Percentiles rank a stretch among this genome's conserved stretches.
phyloP scores from a whole-genome alignment of 2,329 filamentous ascomycete species.

The Colletotrichum caudatum region DNA sequence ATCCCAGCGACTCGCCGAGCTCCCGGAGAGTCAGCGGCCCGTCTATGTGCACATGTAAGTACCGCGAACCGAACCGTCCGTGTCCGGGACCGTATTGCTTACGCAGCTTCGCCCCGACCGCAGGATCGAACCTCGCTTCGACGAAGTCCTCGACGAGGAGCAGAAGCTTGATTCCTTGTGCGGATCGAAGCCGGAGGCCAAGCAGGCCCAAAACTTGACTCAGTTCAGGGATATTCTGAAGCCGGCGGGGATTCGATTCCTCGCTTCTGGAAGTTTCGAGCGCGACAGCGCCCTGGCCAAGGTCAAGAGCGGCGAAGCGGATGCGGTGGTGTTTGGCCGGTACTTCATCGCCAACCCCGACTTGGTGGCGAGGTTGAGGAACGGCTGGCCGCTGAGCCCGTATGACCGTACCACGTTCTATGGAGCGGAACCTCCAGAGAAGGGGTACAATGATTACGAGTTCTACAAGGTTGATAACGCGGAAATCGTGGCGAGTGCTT shows the following conservation, averaged over 20 bases:
- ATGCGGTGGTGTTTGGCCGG: constrained; percentile 51
- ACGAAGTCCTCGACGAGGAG: constrained; percentile 59
- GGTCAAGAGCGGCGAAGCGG: constrained; percentile 48
- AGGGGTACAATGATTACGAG: constrained; percentile 54
- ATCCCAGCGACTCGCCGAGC: constrained; percentile 50
- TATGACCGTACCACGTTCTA: constrained; percentile 50
- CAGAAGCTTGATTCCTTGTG: constrained; percentile 56
- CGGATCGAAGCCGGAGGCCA: constrained; percentile 42
- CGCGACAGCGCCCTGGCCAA: constrained; percentile 55
- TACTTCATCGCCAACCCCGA: constrained; percentile 48
- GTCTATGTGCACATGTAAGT: constrained; percentile 60
- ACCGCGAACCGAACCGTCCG: no score
- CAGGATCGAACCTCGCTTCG: constrained; percentile 60
- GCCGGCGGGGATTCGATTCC: constrained; percentile 55
- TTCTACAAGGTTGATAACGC: constrained; percentile 46
- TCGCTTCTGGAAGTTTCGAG: constrained; percentile 63
- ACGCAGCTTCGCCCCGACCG: not conserved
- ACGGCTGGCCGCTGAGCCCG: constrained; percentile 42
- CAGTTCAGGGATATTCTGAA: constrained; percentile 56
- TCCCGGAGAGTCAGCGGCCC: constrained; percentile 51
- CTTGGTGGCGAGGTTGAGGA: constrained; percentile 46
- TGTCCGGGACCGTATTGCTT: accelerated
- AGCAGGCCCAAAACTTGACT: constrained; percentile 50
- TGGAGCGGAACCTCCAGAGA: constrained; percentile 43
- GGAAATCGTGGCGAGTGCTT: not conserved